A percentile compares a stretch with the other conserved stretches of the same genome.
Conservation (phyloP, 73 alveolate species). For the Symbiodinium natans region DNA sequence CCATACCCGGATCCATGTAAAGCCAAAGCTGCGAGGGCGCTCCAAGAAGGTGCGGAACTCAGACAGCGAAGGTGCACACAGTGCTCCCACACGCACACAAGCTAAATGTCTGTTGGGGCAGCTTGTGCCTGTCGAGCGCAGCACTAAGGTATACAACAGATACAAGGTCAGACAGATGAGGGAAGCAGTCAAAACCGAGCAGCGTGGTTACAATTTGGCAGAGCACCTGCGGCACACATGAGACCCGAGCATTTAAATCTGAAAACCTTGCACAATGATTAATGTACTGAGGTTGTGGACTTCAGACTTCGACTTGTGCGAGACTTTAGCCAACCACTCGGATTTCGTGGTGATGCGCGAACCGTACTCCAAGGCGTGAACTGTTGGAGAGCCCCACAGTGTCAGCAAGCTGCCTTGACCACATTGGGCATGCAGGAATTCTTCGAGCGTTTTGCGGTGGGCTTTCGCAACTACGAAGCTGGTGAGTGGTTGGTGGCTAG, state of each 20-base stretch:
- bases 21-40: constrained; percentile 66
- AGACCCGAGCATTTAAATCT: too few species aligned
- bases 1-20: constrained; percentile 36
- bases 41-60: constrained; percentile 3
- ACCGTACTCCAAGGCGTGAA: constrained; percentile 61
- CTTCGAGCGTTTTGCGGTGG: constrained; percentile 85
- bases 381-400: neutral
- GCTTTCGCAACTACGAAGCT: constrained; percentile 93
- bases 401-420: too few species aligned
- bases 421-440: constrained; percentile 33
- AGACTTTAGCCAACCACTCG: constrained; percentile 42
- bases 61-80: neutral
- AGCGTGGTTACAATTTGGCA: neutral
- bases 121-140: too few species aligned
- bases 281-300: constrained; percentile 53
- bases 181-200: constrained; percentile 51
- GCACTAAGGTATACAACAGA: constrained; percentile 44
- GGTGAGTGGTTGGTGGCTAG: constrained; percentile 91
- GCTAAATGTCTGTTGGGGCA: too few species aligned
- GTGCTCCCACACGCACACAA: neutral
- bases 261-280: too few species aligned
- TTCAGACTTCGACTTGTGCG: constrained; percentile 53
- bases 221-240: too few species aligned
- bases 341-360: constrained; percentile 85
- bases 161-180: constrained; percentile 91